Percentiles rank a stretch among this genome's conserved stretches.
These are phyloP conservation scores for Fusarium papillatum DNA, from an alignment of 2,329 filamentous ascomycete genomes.

Conservation along the genomic window DNA sequence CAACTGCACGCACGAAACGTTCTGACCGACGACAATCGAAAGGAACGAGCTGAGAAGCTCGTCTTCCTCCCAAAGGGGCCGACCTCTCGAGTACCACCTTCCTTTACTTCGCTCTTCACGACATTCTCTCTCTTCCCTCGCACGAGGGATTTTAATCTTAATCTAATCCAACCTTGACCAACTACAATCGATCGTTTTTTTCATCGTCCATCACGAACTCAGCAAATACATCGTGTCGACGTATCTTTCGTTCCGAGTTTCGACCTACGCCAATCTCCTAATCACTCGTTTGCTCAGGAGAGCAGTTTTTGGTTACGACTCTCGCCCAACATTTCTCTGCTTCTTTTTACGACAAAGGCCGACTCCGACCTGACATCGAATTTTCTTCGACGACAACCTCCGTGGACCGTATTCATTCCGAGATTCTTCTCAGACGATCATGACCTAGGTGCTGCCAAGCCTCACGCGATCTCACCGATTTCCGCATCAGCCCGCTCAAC, in stretches of 20 bases:
- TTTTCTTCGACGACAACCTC: conserved; percentile 21
- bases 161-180: conserved; percentile 42
- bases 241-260: conserved; percentile 18
- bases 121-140: conserved; percentile 37
- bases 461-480: conserved; percentile 20
- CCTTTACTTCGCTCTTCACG: conserved; percentile 33
- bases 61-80: conserved; percentile 27
- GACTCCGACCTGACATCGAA: conserved; percentile 6
- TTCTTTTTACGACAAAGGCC: conserved; percentile 28
- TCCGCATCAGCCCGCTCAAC: conserved; percentile 23
- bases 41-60: conserved; percentile 42
- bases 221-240: conserved; percentile 17
- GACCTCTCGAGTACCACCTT: conserved; percentile 36
- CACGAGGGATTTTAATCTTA: conserved; percentile 42
- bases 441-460: conserved; percentile 32
- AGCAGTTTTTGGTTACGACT: conserved; percentile 50
- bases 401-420: conserved; percentile 13
- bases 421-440: conserved; percentile 34
- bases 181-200: conserved; percentile 42
- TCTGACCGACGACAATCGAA: conserved; percentile 40
- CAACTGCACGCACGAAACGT: conserved; percentile 27
- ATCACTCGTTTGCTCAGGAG: conserved; percentile 39
- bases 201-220: conserved; percentile 24
- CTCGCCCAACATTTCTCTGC: conserved; percentile 45
- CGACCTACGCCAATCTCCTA: conserved; percentile 31